phyloP scores from a whole-genome alignment of 176 grass and related monocot genomes.

The Coix lacrymajobi region DNA sequence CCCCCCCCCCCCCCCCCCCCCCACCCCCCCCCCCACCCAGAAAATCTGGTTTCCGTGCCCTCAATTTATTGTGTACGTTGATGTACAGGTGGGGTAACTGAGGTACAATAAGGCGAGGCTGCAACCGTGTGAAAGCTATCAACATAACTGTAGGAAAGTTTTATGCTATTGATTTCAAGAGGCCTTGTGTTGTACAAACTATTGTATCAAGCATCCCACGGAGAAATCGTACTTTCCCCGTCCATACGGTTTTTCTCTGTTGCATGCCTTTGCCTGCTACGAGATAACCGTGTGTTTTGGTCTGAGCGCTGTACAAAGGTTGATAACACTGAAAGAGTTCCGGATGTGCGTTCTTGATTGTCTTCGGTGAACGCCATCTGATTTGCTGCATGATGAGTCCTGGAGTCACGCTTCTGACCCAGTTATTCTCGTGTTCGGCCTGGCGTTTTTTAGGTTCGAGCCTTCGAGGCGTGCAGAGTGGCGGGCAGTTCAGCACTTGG shows the following conservation, averaged over 20 bases:
- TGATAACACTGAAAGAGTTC: neutral
- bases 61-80: neutral
- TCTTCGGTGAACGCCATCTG: neutral
- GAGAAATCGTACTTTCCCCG: neutral
- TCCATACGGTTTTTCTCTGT: neutral
- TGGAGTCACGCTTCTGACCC: neutral
- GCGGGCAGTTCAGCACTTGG: neutral
- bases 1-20: no score
- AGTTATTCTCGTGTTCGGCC: neutral
- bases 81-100: constrained; percentile 24
- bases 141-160: constrained; percentile 26
- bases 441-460: neutral
- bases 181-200: constrained; percentile 39
- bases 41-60: neutral
- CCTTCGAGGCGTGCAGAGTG: neutral
- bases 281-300: neutral
- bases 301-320: constrained; percentile 17
- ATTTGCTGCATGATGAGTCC: neutral
- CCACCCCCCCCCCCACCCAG: no score
- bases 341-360: neutral
- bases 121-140: neutral
- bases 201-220: constrained; percentile 11
- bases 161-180: constrained; percentile 15
- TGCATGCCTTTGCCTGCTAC: neutral
- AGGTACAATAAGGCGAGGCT: constrained; percentile 36